A percentile compares a stretch with the other conserved stretches of the same genome.
These are phyloP conservation scores for Teratosphaeria nubilosa DNA, from an alignment of 2,329 filamentous ascomycete genomes.

Conservation along the genomic window DNA sequence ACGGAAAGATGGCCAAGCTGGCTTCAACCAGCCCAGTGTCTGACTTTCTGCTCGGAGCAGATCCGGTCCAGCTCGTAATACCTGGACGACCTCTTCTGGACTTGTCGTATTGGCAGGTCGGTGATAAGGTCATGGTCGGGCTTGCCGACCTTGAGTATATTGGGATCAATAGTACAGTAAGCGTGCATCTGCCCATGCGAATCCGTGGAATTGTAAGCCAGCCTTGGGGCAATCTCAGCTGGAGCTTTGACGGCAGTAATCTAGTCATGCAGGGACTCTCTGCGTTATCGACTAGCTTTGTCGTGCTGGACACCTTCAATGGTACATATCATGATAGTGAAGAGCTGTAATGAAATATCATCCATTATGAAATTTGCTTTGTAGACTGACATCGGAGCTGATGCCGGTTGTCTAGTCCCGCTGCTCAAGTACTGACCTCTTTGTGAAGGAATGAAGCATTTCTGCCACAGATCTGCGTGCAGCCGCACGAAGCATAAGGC, in stretches of 20 bases:
- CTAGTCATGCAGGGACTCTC: conserved; percentile 8
- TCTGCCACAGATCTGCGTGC: background rate
- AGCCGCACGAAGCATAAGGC: no score
- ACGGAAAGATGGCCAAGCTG: conserved; percentile 31
- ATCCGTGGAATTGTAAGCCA: conserved; percentile 8
- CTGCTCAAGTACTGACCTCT: no score
- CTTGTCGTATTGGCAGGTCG: conserved; percentile 15
- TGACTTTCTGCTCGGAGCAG: conserved; percentile 29
- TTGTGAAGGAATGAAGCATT: no score
- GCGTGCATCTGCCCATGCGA: conserved; percentile 10
- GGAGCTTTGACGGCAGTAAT: conserved; percentile 6
- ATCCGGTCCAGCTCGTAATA: conserved; percentile 12
- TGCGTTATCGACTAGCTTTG: conserved; percentile 15
- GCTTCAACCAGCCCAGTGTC: conserved; percentile 26
- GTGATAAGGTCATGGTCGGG: conserved; percentile 11
- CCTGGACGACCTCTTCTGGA: conserved; percentile 8
- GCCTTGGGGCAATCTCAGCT: conserved; percentile 16
- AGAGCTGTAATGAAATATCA: background rate
- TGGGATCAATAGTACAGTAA: conserved; percentile 3
- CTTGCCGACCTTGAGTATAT: conserved; percentile 12
- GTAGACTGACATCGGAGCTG: no score
- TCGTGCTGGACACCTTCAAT: conserved; percentile 9
- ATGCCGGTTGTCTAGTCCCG: no score
- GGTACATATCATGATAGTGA: background rate
- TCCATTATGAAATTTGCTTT: background rate